These are phyloP conservation scores for Massariosphaeria phaeospora DNA, from an alignment of 495 filamentous ascomycete genomes.

Conservation along the genomic window DNA sequence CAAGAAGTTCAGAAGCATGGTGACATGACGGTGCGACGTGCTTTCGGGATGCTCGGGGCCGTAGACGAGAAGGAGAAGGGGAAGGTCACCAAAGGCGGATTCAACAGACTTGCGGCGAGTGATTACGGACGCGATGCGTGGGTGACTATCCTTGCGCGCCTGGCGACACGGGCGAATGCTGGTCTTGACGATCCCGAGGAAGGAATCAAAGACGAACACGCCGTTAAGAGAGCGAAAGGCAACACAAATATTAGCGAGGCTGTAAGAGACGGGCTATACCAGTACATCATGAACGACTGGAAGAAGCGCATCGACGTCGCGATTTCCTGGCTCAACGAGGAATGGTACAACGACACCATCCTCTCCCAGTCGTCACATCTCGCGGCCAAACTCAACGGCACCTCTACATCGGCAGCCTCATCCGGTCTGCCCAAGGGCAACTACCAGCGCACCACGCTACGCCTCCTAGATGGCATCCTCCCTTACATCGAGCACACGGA, in stretches of 20 bases:
- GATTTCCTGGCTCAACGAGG: conserved; percentile 88
- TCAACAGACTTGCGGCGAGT: conserved; percentile 79
- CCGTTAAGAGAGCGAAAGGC: conserved; percentile 4
- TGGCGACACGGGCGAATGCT: conserved; percentile 74
- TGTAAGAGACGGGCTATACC: conserved; percentile 74
- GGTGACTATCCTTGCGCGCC: conserved; percentile 77
- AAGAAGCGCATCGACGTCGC: conserved; percentile 78
- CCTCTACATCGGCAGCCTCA: conserved; percentile 43
- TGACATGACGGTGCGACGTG: conserved; percentile 62
- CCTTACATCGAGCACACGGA: conserved; percentile 83
- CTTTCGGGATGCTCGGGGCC: conserved; percentile 69
- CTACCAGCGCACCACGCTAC: conserved; percentile 76
- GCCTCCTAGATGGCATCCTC: conserved; percentile 78
- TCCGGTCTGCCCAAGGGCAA: conserved; percentile 46
- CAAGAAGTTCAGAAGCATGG: conserved; percentile 64
- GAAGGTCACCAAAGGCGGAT: conserved; percentile 52
- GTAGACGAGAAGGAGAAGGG: conserved; percentile 58
- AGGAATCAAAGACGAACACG: conserved; percentile 48
- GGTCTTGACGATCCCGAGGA: conserved; percentile 54
- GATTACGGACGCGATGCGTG: conserved; percentile 84
- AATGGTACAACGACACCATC: conserved; percentile 92
- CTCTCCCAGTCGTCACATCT: conserved; percentile 36
- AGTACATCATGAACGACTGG: conserved; percentile 86
- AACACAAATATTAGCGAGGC: conserved; percentile 51
- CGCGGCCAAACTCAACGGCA: conserved; percentile 4